phyloP scores from a whole-genome alignment of 768 basidiomycete genomes.

The Tephrocybe sp. region DNA sequence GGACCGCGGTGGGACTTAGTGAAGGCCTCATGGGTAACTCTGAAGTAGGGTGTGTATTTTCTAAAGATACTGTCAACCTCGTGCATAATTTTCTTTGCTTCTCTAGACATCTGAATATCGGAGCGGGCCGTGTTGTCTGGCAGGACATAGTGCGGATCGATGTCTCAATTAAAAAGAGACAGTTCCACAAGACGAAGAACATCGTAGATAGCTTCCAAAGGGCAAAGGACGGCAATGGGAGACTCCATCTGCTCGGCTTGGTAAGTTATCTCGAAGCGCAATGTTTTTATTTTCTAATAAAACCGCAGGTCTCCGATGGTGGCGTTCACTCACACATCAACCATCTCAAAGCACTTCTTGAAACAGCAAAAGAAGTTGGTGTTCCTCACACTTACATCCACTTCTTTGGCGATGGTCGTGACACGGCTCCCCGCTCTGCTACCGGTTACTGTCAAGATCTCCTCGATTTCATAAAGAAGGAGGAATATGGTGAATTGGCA shows the following conservation, averaged over 20 bases:
- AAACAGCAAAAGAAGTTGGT: slow-evolving; percentile 82
- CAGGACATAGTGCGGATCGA: slow-evolving; percentile 98
- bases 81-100: background rate
- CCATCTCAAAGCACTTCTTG: slow-evolving; percentile 88
- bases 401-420: slow-evolving; percentile 94
- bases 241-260: slow-evolving; percentile 87
- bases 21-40: slow-evolving; percentile 99
- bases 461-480: slow-evolving; percentile 73
- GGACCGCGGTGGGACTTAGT: slow-evolving; percentile 87
- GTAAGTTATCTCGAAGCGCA: slow-evolving; percentile 39
- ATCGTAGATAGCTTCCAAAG: slow-evolving; percentile 74
- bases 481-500: slow-evolving; percentile 77
- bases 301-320: slow-evolving; percentile 81
- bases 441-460: slow-evolving; percentile 77
- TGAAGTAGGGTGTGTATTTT: slow-evolving; percentile 79
- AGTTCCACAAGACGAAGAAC: slow-evolving; percentile 76
- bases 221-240: slow-evolving; percentile 81
- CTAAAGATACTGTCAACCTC: no score
- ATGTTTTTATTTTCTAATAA: background rate
- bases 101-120: slow-evolving; percentile 91
- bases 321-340: slow-evolving; percentile 96
- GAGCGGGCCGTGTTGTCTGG: slow-evolving; percentile 94
- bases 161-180: slow-evolving; percentile 83
- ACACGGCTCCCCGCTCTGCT: slow-evolving; percentile 87
- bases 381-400: slow-evolving; percentile 89